Conservation (phyloP, 345 rosid species). For the Pistacia atlantica region DNA sequence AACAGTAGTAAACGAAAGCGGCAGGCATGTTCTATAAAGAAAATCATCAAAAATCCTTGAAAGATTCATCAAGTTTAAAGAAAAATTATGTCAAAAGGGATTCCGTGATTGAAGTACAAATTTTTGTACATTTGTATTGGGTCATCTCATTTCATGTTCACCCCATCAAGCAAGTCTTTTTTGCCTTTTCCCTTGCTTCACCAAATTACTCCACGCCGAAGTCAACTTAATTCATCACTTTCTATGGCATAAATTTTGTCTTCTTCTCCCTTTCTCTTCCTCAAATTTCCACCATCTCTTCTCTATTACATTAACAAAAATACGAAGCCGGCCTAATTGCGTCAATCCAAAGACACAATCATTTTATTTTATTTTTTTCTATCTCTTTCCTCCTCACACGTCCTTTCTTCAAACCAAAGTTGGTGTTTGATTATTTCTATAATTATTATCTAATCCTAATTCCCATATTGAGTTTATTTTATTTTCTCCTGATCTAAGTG, state of each 20-base stretch:
- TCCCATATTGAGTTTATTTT: too few species aligned
- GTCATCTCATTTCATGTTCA: neutral
- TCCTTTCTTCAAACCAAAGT: neutral
- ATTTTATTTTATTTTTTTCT: neutral
- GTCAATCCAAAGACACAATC: neutral
- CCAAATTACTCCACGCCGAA: neutral
- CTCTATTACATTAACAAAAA: too few species aligned
- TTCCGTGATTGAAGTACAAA: constrained; percentile 6
- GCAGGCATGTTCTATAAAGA: neutral
- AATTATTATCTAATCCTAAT: neutral
- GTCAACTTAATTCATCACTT: neutral
- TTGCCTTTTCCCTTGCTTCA: too few species aligned
- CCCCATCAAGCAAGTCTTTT: neutral
- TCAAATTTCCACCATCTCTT: too few species aligned
- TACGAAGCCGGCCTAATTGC: neutral
- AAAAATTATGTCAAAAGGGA: neutral
- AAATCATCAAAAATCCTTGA: neutral
- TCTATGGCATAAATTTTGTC: neutral
- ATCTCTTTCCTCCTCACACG: neutral
- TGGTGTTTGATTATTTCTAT: neutral
- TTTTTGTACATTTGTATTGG: neutral
- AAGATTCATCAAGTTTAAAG: neutral
- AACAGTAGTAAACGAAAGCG: neutral
- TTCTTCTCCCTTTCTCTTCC: too few species aligned
- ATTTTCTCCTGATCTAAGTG: too few species aligned